These are phyloP conservation scores for Asterionellopsis glacialis DNA, from an alignment of 108 stramenopile species.

Conservation along the genomic window DNA sequence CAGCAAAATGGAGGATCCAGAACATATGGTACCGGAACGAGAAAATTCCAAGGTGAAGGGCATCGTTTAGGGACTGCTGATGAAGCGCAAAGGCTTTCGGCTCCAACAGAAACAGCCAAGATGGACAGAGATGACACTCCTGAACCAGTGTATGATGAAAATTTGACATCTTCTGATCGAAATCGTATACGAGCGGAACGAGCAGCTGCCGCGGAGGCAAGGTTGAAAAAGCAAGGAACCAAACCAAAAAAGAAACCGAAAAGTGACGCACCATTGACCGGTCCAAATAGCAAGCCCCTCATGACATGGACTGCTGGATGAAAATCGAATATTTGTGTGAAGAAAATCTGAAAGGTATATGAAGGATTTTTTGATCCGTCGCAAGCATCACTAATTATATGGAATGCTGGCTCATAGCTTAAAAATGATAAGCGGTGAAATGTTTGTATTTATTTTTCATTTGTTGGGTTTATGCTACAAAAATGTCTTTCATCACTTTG, in stretches of 20 bases:
- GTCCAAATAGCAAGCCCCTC: slow-evolving; percentile 43
- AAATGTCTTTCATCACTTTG: neutral
- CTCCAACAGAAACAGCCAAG: slow-evolving; percentile 1
- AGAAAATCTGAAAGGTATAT: neutral
- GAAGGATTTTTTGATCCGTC: neutral
- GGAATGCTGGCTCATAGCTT: neutral
- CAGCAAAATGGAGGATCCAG: neutral
- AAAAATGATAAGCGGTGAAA: neutral
- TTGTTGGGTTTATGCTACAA: neutral
- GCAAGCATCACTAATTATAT: neutral
- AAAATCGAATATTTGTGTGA: neutral
- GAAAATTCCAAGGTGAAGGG: slow-evolving; percentile 23
- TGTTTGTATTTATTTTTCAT: neutral
- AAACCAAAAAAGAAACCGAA: slow-evolving; percentile 19
- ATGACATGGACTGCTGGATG: slow-evolving; percentile 43
- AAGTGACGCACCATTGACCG: slow-evolving; percentile 26
- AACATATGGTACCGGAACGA: neutral
- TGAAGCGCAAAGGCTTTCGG: slow-evolving; percentile 12
- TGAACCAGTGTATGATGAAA: slow-evolving; percentile 31
- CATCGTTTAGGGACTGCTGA: slow-evolving; percentile 37
- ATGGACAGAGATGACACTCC: slow-evolving; percentile 20
- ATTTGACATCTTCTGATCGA: slow-evolving; percentile 36
- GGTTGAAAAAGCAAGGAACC: slow-evolving; percentile 25
- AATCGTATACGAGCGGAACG: slow-evolving; percentile 30
- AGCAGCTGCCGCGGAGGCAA: slow-evolving; percentile 42